Base-by-base conservation (phyloP, 345 rosid genomes). In the Orychophragmus violaceus region DNA sequence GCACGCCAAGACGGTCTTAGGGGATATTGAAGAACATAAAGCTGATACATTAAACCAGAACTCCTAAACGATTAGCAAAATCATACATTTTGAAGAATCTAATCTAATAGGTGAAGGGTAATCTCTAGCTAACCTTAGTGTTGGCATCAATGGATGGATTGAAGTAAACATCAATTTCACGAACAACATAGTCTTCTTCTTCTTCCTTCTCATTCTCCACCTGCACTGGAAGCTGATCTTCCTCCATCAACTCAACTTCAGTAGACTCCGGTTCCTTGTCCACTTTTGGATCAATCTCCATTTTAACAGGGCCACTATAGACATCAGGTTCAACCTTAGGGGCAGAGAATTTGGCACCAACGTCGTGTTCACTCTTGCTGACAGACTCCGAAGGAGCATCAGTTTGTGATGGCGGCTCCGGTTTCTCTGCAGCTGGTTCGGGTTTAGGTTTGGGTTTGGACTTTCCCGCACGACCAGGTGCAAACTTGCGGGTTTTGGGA, bases 1-100 rank as follows among this genome's bases (percentile, higher is more conserved):
- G 95, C 93, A 48, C 95, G 89, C 98, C 98, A 92, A 49, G 77
- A 64, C 2, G 97, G 85, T 68, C 98, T 79, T 54, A 86, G 39
- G 6, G 97, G 95, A 79, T 83, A 92, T 77, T 92, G 98, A 80
- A 86, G 24, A 24, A 92, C 87, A 77, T 86, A 89, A 24, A 92
- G 62, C 98, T 91, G 85, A 33, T 79, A 58, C 19, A 21, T 9
- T 10, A 9, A 45, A 42, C 28, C 17, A 59, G 29, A 48, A 30
- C 22, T 30, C 50, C 8, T 7, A 27, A 63, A 48, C 29, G 1
- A 24, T 53, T 18, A 28, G 21, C 42, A 64, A 16, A 33, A 14
- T 6, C 16, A 18, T 28, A n/a, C n/a, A n/a, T n/a, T n/a, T n/a
- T n/a, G n/a, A 1, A 55, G 33, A 59, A 21, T 19, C 37, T n/a